A percentile compares a stretch with the other conserved stretches of the same genome.
phyloP scores from a whole-genome alignment of 345 rosid species.

The Balakata baccata region DNA sequence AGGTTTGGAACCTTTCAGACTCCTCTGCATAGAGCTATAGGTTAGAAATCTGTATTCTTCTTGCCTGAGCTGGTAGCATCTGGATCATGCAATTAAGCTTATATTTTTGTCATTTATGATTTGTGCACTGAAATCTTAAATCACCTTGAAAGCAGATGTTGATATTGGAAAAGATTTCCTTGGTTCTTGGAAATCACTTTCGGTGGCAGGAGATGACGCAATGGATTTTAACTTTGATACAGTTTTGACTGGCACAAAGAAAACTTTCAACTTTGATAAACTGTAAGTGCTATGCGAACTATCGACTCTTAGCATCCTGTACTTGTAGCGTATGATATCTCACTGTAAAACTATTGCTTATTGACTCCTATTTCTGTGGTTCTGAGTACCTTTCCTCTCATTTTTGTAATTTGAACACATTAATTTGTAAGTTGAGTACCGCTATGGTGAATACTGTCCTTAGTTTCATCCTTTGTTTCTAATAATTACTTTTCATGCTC shows the following conservation, averaged over 20 bases:
- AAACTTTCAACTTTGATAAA: slow-evolving; percentile 60
- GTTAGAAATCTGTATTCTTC: neutral
- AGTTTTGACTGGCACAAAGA: slow-evolving; percentile 51
- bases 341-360: neutral
- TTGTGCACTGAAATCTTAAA: neutral
- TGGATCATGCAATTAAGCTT: neutral
- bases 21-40: too few relatives aligned
- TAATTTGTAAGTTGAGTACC: neutral
- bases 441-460: neutral
- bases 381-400: neutral
- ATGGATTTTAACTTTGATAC: slow-evolving; percentile 67
- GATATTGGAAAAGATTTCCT: slow-evolving; percentile 72
- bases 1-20: neutral
- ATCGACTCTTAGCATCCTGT: slow-evolving; percentile 8
- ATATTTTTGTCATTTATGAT: neutral
- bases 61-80: neutral
- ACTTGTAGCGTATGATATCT: neutral
- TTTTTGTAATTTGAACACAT: neutral
- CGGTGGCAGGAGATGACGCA: slow-evolving; percentile 52
- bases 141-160: slow-evolving; percentile 44
- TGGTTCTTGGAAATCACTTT: slow-evolving; percentile 64
- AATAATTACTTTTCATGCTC: neutral
- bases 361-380: neutral
- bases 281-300: slow-evolving; percentile 52
- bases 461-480: neutral